Evolutionary conservation across 1,284 basidiomycete genomes (phyloP).

Genomic region (Pseudozyma tsukubaensis): DNA sequence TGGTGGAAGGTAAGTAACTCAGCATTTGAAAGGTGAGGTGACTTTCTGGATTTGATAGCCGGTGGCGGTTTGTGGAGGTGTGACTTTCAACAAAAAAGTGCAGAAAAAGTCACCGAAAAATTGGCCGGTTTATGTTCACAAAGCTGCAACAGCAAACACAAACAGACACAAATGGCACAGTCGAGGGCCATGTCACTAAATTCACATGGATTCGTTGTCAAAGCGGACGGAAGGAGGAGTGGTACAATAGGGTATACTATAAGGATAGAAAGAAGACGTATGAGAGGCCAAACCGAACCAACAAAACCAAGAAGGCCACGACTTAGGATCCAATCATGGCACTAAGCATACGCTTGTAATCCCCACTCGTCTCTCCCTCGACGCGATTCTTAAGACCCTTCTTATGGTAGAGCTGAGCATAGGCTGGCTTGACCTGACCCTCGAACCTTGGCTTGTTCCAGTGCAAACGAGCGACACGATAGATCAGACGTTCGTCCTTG

Average conservation of each 20-base stretch:
- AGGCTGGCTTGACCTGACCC: slow-evolving; percentile 62
- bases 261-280: not conserved
- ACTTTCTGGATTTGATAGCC: no score
- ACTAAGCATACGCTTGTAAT: slow-evolving; percentile 58
- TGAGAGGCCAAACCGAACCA: no score
- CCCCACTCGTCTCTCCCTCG: slow-evolving; percentile 61
- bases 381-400: slow-evolving; percentile 58
- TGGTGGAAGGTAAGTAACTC: not conserved
- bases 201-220: slow-evolving; percentile 7
- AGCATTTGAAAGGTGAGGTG: not conserved
- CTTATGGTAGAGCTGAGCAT: slow-evolving; percentile 61
- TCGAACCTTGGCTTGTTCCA: slow-evolving; percentile 64
- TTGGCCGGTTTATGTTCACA: not conserved
- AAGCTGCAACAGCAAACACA: not conserved
- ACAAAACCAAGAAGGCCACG: not conserved
- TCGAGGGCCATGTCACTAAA: not conserved
- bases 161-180: not conserved
- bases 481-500: slow-evolving; percentile 57
- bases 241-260: slow-evolving; percentile 18
- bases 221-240: not conserved
- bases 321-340: slow-evolving; percentile 53
- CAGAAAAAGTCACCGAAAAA: slow-evolving; percentile 8
- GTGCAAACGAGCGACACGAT: slow-evolving; percentile 59
- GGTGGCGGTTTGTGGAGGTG: slow-evolving; percentile 18
- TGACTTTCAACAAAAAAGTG: slow-evolving; percentile 3